Evolutionary conservation across 331 rosid species (phyloP).

Genomic region (Erythrophleum ivorense): DNA sequence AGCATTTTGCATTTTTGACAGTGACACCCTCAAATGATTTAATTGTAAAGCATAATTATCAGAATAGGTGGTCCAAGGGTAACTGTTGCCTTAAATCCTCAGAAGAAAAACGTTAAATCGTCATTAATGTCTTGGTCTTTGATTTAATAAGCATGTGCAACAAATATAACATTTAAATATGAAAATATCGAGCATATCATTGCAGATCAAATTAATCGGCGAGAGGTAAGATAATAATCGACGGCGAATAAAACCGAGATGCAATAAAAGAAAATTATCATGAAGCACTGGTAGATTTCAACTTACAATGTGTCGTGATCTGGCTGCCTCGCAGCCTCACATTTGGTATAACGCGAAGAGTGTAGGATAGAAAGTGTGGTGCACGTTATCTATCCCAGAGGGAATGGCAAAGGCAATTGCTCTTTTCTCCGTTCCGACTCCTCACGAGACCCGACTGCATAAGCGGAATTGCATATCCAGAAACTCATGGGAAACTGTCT

Average conservation of each 20-base stretch:
- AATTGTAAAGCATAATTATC: conserved; percentile 41
- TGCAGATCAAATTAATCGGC: not conserved
- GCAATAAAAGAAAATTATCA: not conserved
- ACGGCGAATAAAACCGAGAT: not conserved
- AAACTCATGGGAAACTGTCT: conserved; percentile 40
- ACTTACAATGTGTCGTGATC: not conserved
- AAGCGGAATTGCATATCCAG: conserved; percentile 31
- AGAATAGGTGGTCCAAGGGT: not conserved
- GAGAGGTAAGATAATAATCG: not conserved
- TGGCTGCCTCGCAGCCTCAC: not conserved
- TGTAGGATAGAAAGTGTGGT: conserved; percentile 32
- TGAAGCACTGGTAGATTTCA: not conserved
- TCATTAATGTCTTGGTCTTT: not conserved
- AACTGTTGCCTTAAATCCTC: not conserved
- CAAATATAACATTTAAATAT: not conserved
- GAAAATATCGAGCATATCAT: not conserved
- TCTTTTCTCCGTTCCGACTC: conserved; percentile 55
- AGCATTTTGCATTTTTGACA: conserved; percentile 27
- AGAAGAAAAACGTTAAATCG: not conserved
- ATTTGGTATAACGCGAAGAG: not conserved
- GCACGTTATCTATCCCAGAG: conserved; percentile 31
- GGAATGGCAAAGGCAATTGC: conserved; percentile 55
- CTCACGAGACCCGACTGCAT: conserved; percentile 45
- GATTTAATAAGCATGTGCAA: not conserved
- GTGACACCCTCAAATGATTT: conserved; percentile 35